Base-by-base conservation (phyloP, 768 basidiomycete species). In the Hericium coralloides region DNA sequence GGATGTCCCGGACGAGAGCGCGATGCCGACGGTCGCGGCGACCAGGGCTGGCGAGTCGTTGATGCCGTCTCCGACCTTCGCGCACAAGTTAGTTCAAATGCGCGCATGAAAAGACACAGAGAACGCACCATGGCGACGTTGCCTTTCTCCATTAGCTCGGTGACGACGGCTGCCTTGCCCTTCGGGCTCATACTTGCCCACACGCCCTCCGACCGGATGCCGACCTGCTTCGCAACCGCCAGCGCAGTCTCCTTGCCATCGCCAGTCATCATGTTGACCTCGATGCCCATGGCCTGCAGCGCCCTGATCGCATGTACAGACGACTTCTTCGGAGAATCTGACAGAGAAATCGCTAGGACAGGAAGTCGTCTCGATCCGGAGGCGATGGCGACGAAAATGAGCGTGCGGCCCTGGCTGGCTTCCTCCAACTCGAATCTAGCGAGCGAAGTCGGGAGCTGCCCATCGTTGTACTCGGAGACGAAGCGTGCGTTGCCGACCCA, bases 11-110 rank as follows among this genome's bases (percentile, higher is more conserved):
- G 93, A 90, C 12, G 92, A 95, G 5, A 99, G 82, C 1, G 97
- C 97, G 58, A 99, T 95, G 43, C 97, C 97, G 22, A 99, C 91
- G 1, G 93, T 92, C 0, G 95, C 92, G 4, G 92, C 94, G 15
- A 94, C 95, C 2, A 99, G 84, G 12, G 95, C 97, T 1, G 95
- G 95, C 2, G 95, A 98, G 68, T 99, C 97, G 69, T 99, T 98
- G 74, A 98, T 97, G 37, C 97, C 97, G 70, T 99, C 97, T 22
- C 97, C 97, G 41, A 99, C 93, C 93, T 95, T 60, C 20, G 59
- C 25, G 53, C 57, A 14, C 3, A 18, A 6, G 36, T 36, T 2
- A 57, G 47, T 55, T 26, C 48, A 39, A 58, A 41, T 23, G n/a
- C 20, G 17, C 1, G 59, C 45, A 10, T 25, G 39, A 41, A 49